These are phyloP conservation scores for Pachysandra terminalis DNA, from an alignment of 164 flowering plant species.

Conservation along the genomic window DNA sequence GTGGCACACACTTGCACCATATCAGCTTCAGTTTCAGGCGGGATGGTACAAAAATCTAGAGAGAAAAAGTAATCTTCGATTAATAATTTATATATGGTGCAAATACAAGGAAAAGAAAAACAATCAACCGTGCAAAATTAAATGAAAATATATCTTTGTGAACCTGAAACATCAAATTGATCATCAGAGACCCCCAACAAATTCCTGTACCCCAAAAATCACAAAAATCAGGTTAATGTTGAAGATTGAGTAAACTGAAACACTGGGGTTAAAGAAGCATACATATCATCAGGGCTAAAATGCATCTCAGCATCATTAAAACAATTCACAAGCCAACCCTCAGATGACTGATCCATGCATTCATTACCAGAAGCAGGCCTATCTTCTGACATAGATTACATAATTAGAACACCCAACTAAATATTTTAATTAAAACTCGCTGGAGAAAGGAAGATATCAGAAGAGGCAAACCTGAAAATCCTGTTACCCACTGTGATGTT, in stretches of 20 bases:
- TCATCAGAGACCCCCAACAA: constrained; percentile 28
- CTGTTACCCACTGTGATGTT: constrained; percentile 41
- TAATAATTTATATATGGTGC: not conserved
- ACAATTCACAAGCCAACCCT: constrained; percentile 74
- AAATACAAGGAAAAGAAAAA: not conserved
- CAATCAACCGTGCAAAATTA: not conserved
- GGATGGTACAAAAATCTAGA: constrained; percentile 48
- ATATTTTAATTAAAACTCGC: not conserved
- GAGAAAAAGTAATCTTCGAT: constrained; percentile 1
- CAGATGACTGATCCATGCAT: constrained; percentile 54
- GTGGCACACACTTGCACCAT: constrained; percentile 30
- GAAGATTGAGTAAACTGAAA: constrained; percentile 6
- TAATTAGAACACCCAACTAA: constrained; percentile 2
- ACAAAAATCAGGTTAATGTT: not conserved
- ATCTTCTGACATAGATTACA: constrained; percentile 29
- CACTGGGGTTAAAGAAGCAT: constrained; percentile 25
- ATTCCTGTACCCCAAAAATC: not conserved
- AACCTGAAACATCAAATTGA: constrained; percentile 67
- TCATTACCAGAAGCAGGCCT: constrained; percentile 38
- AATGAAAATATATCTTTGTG: constrained; percentile 7
- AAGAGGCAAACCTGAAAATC: constrained; percentile 48
- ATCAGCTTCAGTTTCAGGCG: constrained; percentile 38
- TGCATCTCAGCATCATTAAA: constrained; percentile 59
- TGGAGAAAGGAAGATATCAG: constrained; percentile 4
- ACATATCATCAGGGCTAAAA: constrained; percentile 54